Conservation (phyloP, 225 moss, liverwort and hornwort species). For the Ulota crispa region DNA sequence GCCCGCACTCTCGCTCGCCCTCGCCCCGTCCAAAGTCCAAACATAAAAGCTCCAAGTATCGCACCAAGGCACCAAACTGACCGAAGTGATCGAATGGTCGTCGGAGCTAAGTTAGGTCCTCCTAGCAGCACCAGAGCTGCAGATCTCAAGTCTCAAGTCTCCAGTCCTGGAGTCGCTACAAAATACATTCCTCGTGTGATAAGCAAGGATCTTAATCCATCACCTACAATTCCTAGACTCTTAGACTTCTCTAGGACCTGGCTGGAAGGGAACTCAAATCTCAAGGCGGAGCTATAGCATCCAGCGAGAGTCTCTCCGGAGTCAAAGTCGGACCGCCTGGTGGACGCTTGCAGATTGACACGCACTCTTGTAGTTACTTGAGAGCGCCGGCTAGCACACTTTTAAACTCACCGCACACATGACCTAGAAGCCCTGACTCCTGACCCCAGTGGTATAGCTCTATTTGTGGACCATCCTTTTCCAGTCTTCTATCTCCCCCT, state of each 20-base stretch:
- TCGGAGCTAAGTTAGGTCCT: not conserved
- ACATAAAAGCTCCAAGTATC: not conserved
- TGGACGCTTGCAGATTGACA: not conserved
- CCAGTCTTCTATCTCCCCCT: not conserved
- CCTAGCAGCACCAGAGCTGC: not conserved
- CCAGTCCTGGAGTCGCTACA: no score
- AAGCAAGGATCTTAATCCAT: not conserved
- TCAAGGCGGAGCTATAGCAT: not conserved
- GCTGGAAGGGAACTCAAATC: no score
- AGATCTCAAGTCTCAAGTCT: constrained; percentile 20
- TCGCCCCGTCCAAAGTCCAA: not conserved
- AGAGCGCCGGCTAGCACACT: not conserved
- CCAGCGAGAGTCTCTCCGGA: not conserved
- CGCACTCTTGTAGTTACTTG: not conserved
- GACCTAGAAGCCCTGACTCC: not conserved
- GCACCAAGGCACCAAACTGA: no score
- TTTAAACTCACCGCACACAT: not conserved
- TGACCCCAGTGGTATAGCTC: not conserved
- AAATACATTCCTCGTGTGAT: constrained; percentile 10
- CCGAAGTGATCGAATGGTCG: no score
- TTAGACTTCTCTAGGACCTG: not conserved
- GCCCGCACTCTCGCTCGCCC: not conserved
- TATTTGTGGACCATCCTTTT: not conserved
- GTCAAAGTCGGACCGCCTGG: constrained; percentile 1
- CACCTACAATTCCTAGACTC: not conserved